Evolutionary conservation across 2,329 filamentous ascomycete species (phyloP).

Genomic region (Aspergillus tanneri): DNA sequence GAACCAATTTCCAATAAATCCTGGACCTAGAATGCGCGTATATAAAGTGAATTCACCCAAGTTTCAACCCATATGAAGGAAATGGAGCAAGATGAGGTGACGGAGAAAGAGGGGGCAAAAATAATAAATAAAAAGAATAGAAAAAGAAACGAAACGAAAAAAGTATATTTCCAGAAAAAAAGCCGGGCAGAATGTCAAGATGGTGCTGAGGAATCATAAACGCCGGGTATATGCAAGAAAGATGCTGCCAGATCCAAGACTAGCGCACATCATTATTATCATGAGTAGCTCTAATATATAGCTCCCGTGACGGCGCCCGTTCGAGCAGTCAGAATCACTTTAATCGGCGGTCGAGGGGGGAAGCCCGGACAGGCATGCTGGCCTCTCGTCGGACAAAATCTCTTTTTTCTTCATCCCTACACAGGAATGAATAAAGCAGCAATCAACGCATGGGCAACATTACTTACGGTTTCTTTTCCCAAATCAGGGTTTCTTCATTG

Average conservation of each 20-base stretch:
- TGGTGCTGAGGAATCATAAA: constrained; percentile 9
- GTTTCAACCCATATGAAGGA: neutral
- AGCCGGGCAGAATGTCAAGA: constrained; percentile 4
- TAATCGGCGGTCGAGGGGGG: constrained; percentile 9
- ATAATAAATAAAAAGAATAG: no score
- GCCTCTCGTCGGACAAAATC: constrained; percentile 9
- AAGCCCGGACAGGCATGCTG: constrained; percentile 12
- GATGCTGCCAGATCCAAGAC: constrained; percentile 4
- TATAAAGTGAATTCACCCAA: neutral
- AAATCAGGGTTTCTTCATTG: constrained; percentile 31
- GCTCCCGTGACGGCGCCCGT: neutral
- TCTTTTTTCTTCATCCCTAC: constrained; percentile 7
- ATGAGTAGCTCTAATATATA: constrained; percentile 2
- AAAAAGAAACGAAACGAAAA: neutral
- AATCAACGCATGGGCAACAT: neutral
- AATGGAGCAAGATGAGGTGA: neutral
- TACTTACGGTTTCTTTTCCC: constrained; percentile 27
- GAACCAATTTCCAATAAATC: neutral
- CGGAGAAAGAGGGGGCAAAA: neutral
- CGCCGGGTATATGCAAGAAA: constrained; percentile 14
- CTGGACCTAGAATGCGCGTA: neutral
- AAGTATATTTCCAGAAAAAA: constrained; percentile 27
- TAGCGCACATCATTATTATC: constrained; percentile 9
- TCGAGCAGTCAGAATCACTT: constrained; percentile 8
- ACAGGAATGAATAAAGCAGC: no score